phyloP scores from a whole-genome alignment of 2,329 filamentous ascomycete genomes.

The Fonsecaea pedrosoi region DNA sequence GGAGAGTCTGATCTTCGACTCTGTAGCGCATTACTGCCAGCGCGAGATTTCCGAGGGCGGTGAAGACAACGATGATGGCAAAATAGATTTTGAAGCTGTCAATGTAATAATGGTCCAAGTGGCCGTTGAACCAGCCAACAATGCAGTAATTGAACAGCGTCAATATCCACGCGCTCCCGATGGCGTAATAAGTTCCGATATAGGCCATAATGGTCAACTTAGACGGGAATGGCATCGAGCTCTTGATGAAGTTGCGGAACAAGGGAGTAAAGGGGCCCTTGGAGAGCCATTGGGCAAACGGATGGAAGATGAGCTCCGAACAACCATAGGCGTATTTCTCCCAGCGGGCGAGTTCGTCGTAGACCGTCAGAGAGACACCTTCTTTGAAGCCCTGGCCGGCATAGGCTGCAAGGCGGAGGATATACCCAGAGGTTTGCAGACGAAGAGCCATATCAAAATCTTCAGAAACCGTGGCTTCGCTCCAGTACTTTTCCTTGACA shows the following conservation, averaged over 20 bases:
- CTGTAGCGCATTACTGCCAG: constrained; percentile 70
- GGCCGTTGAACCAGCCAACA: constrained; percentile 73
- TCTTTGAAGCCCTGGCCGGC: constrained; percentile 75
- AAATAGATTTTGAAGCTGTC: constrained; percentile 71
- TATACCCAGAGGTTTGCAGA: constrained; percentile 71
- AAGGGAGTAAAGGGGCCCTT: constrained; percentile 79
- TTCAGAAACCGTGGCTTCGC: constrained; percentile 76
- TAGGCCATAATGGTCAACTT: constrained; percentile 76
- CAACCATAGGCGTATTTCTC: constrained; percentile 88
- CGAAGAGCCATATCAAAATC: constrained; percentile 79
- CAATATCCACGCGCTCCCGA: constrained; percentile 71
- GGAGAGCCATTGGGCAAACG: constrained; percentile 73
- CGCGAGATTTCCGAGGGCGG: constrained; percentile 64
- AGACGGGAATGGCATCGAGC: constrained; percentile 64
- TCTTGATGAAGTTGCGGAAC: constrained; percentile 75
- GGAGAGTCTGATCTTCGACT: constrained; percentile 60
- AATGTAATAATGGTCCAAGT: constrained; percentile 71
- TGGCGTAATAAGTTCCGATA: constrained; percentile 74
- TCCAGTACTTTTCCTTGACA: constrained; percentile 71
- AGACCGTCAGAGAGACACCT: constrained; percentile 81
- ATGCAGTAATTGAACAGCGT: constrained; percentile 74
- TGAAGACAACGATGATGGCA: constrained; percentile 70
- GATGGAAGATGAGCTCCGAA: constrained; percentile 82
- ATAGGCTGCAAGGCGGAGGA: constrained; percentile 72
- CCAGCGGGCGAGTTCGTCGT: constrained; percentile 84